A percentile compares a stretch with the other conserved stretches of the same genome.
Evolutionary conservation across 805 yeast species (phyloP).

Genomic region (Pichia rugopelliculosa): DNA sequence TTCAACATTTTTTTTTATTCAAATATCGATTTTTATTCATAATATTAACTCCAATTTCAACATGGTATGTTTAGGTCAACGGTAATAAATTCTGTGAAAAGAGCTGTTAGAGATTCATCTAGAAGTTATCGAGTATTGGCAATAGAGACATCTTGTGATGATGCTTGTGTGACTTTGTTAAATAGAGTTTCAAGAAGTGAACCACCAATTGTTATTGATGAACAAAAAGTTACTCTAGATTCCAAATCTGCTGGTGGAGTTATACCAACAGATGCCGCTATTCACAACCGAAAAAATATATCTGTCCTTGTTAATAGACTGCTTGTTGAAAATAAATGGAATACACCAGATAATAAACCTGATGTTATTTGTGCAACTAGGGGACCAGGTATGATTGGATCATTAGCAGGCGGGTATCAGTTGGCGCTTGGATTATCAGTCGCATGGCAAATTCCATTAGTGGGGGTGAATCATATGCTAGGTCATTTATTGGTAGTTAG

Average conservation of each 20-base stretch:
- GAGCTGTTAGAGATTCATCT: not conserved
- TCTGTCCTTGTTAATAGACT: constrained; percentile 44
- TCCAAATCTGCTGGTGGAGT: constrained; percentile 73
- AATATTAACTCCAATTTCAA: not conserved
- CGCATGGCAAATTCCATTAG: constrained; percentile 68
- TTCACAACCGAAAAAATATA: constrained; percentile 61
- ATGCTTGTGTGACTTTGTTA: constrained; percentile 78
- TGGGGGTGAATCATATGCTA: constrained; percentile 95
- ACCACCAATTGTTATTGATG: constrained; percentile 47
- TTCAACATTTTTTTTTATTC: not conserved
- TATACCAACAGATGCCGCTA: constrained; percentile 76
- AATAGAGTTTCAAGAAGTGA: constrained; percentile 35
- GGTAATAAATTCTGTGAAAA: not conserved
- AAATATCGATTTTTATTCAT: not conserved
- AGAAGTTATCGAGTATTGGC: constrained; percentile 61
- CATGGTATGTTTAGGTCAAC: not conserved
- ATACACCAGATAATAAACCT: constrained; percentile 32
- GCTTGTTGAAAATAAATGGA: constrained; percentile 31
- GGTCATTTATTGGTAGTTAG: constrained; percentile 78
- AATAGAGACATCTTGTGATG: constrained; percentile 92
- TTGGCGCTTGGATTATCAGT: constrained; percentile 77
- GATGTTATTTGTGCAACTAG: constrained; percentile 84
- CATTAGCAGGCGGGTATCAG: constrained; percentile 74
- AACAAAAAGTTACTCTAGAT: constrained; percentile 58
- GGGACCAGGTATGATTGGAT: constrained; percentile 96